Evolutionary conservation across 2,329 filamentous ascomycete species (phyloP), one percentile per base, ranked within the genome.

Genomic region (Alternaria incomplexa): DNA sequence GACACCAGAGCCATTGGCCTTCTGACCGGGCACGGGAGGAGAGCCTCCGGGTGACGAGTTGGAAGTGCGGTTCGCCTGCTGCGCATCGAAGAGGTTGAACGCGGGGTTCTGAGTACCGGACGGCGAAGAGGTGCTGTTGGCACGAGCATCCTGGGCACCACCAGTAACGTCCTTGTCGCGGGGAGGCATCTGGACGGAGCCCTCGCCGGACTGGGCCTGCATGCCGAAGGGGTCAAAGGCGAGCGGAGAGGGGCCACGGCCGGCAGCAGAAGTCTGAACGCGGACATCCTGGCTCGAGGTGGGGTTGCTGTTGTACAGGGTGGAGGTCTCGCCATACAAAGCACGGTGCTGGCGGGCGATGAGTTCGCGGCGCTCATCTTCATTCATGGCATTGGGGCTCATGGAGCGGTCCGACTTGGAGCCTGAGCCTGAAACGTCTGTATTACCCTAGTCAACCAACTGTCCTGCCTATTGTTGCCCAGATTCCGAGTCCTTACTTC

Each of bases 301-400:
- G 53, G 89, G 85, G 74, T 91, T 90, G 66, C 84, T 88, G 70
- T 90, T 89, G 77, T 90, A 89, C 78, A 93, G 91, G 55, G 87
- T 82, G 40, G 87, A 84, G 69, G 87, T 86, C 74, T 88, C 93
- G 78, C 93, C 93, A 81, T 98, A 99, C 70, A 99, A 84, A 69
- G 95, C 94, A 81, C 91, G 94, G 82, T 96, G 93, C 83, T 98
- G 96, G 77, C 95, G 94, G 73, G 94, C 92, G 81, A 98, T 97
- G 80, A 98, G 87, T 74, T 98, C 95, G 74, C 95, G 93, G 74
- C 95, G 95, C 77, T 97, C 94, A 75, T 97, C 94, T 84, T 98
- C 96, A 79, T 91, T 96, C 91, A 97, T 92, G 73, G 90, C 87
- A 79, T 88, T 90, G 57, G 93, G 93, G 83, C 92, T 96, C 83